These are phyloP conservation scores for Hydnum rufescens DNA, from an alignment of 768 basidiomycete species.

Conservation along the genomic window DNA sequence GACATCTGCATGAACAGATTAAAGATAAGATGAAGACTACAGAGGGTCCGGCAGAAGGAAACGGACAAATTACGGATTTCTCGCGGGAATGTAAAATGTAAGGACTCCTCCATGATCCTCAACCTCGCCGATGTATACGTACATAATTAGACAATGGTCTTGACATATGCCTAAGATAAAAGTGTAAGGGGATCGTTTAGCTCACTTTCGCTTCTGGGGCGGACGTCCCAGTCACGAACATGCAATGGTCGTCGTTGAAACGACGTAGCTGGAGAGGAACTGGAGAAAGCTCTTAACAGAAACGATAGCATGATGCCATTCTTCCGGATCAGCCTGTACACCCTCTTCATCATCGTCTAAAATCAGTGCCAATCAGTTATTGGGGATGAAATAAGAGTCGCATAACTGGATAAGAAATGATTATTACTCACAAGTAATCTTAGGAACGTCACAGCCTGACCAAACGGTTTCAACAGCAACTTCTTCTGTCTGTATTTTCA, in stretches of 20 bases:
- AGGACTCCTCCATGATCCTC: conserved; percentile 12
- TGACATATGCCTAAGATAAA: conserved; percentile 14
- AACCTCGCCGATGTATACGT: conserved; percentile 17
- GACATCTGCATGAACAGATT: no score
- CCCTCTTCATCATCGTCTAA: conserved; percentile 20
- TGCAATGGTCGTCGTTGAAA: conserved; percentile 70
- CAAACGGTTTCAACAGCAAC: conserved; percentile 68
- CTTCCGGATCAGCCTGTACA: conserved; percentile 28
- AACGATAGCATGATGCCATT: conserved; percentile 44
- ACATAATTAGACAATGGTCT: conserved; percentile 16
- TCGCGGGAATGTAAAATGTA: conserved; percentile 16
- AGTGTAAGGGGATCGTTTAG: not conserved
- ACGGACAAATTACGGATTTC: not conserved
- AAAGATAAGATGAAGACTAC: no score
- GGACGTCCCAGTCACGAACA: conserved; percentile 28
- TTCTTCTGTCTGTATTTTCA: conserved; percentile 45
- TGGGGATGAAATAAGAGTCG: no score
- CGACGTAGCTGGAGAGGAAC: conserved; percentile 60
- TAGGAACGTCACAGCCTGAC: conserved; percentile 43
- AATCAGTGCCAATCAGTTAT: no score
- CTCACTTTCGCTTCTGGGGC: not conserved
- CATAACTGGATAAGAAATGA: no score
- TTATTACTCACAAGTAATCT: not conserved
- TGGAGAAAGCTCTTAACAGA: conserved; percentile 59
- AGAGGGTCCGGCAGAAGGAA: no score